These are phyloP conservation scores for Sporothrix sp. DNA, from an alignment of 2,329 filamentous ascomycete genomes.

Conservation along the genomic window DNA sequence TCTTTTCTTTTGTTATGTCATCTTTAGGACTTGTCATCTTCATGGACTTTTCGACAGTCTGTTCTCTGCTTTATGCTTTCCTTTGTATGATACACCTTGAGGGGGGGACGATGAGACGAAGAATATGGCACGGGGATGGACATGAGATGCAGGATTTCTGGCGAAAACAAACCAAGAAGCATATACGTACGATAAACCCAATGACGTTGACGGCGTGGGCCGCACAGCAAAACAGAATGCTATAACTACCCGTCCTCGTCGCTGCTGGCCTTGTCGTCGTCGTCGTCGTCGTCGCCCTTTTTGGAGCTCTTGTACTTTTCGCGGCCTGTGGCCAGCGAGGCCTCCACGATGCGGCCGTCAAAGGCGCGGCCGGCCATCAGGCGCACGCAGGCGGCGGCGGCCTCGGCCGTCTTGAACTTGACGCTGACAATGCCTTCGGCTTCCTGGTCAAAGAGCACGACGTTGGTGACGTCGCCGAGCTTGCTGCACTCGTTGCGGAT, in stretches of 20 bases:
- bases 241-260: slow-evolving; percentile 15
- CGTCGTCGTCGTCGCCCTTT: slow-evolving; percentile 17
- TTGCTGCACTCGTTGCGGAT: slow-evolving; percentile 84
- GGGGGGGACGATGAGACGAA: no score
- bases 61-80: neutral
- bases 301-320: slow-evolving; percentile 45
- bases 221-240: no score
- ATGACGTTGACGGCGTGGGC: no score
- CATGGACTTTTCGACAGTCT: neutral
- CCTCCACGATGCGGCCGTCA: slow-evolving; percentile 60
- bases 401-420: slow-evolving; percentile 62
- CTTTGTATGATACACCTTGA: neutral
- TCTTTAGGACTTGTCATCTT: neutral
- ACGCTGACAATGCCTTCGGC: slow-evolving; percentile 76
- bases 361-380: slow-evolving; percentile 76
- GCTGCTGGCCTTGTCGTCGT: slow-evolving; percentile 18
- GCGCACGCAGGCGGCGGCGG: slow-evolving; percentile 62
- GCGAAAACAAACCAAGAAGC: no score
- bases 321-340: slow-evolving; percentile 58
- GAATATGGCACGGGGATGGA: no score
- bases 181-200: no score
- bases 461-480: slow-evolving; percentile 79
- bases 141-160: no score
- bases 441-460: slow-evolving; percentile 83
- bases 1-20: neutral